Conservation (phyloP, 108 stramenopile species). For the Stephanodiscus triporus region DNA sequence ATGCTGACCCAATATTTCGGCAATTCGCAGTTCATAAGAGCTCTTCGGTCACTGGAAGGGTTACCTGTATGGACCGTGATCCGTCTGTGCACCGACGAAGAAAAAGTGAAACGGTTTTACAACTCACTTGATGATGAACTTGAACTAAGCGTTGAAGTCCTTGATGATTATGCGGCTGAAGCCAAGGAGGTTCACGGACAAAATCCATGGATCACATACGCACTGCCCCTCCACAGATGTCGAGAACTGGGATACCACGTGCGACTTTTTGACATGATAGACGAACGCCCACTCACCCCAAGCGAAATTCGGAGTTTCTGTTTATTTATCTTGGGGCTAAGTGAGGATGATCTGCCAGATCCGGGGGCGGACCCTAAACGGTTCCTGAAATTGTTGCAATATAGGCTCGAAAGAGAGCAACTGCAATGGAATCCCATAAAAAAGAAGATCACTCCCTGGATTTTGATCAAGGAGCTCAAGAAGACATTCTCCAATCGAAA, state of each 20-base stretch:
- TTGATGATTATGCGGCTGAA: conserved; percentile 81
- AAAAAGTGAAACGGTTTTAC: conserved; percentile 64
- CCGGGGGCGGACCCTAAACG: conserved; percentile 42
- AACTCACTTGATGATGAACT: conserved; percentile 72
- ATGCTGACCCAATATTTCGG: neutral
- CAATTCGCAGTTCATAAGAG: conserved; percentile 28
- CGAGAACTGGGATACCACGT: conserved; percentile 73
- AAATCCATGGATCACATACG: conserved; percentile 81
- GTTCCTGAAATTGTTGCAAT: conserved; percentile 38
- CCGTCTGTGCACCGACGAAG: conserved; percentile 84
- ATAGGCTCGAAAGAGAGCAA: conserved; percentile 42
- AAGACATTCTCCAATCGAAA: conserved; percentile 16
- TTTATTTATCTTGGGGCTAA: conserved; percentile 70
- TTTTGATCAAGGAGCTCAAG: conserved; percentile 20
- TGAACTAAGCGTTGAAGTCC: conserved; percentile 71
- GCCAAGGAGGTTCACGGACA: conserved; percentile 67
- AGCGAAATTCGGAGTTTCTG: conserved; percentile 70
- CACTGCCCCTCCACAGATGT: conserved; percentile 62
- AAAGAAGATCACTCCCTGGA: conserved; percentile 46
- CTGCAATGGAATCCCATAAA: conserved; percentile 32
- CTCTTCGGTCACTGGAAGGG: conserved; percentile 59
- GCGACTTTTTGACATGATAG: conserved; percentile 73
- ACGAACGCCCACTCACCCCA: conserved; percentile 68
- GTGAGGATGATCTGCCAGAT: conserved; percentile 51
- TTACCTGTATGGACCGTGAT: conserved; percentile 80